Evolutionary conservation across 2,329 filamentous ascomycete species (phyloP), one percentile per base, ranked within the genome.

Genomic region (Cadophora luteo-olivacea): DNA sequence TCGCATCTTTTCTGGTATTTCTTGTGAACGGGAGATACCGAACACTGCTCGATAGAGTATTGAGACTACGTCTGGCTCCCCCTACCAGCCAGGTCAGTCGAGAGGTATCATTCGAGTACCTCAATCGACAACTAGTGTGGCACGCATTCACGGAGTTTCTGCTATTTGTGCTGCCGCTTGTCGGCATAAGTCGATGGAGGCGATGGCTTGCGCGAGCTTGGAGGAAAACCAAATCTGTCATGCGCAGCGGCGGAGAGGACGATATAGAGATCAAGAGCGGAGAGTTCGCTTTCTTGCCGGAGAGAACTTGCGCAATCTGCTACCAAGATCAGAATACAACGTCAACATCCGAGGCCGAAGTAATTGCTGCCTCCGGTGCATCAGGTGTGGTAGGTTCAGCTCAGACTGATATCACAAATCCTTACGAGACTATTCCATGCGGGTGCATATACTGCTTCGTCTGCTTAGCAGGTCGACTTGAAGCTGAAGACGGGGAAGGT

Each of bases 101-200:
- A 38, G 94, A 98, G 80, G 94, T 99, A 32, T 97, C 93, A 0
- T 98, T 99, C 78, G 96, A 99, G 81, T 98, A 97, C 77, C 87
- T 98, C 61, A 99, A 99, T 79, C 90, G 96, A 60, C 96, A 99
- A 81, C 88, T 99, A 12, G 96, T 99, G 48, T 99, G 96, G 96
- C 96, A 99, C 81, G 96, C 96, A n/a, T 97, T 99, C 76, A 99
- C 96, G 32, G 96, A 99, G 79, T 99, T 99, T 75, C 84, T 99
- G n/a, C 87, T 99, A 38, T 99, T 98, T 79, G 87, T 98, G 22
- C 85, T 99, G n/a, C 96, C 96, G 0, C 86, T 99, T n/a, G 92
- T 99, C 52, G 96, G 96, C 63, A 95, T 99, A 74, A 91, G 92
- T 76, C 88, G 94, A 72, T 99, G 96, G 96, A 88, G 93, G 68